A percentile compares a stretch with the other conserved stretches of the same genome.
Conservation (phyloP, 148 eudicot genomes). For the Hydrangea macrophylla region DNA sequence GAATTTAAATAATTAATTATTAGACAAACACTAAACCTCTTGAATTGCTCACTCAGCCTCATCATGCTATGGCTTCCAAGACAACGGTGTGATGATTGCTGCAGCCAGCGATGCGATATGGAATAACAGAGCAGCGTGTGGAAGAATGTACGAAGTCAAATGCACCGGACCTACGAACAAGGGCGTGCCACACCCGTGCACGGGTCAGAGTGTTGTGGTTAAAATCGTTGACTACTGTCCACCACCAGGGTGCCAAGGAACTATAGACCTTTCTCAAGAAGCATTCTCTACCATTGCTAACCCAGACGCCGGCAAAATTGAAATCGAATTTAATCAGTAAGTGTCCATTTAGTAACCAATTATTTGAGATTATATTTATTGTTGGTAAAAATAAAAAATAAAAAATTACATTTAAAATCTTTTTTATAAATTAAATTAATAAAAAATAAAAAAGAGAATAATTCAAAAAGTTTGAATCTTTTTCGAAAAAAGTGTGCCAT, state of each 20-base stretch:
- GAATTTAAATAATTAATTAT: too few relatives aligned
- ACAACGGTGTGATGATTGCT: constrained; percentile 23
- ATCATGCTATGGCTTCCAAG: constrained; percentile 9
- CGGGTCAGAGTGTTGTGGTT: constrained; percentile 15
- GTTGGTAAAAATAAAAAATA: too few relatives aligned
- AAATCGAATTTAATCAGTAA: constrained; percentile 20
- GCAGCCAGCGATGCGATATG: constrained; percentile 26
- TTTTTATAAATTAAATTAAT: too few relatives aligned
- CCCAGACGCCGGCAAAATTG: constrained; percentile 22
- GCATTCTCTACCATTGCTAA: constrained; percentile 32
- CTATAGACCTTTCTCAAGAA: constrained; percentile 32
- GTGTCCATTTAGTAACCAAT: too few relatives aligned
- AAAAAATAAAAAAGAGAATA: too few relatives aligned
- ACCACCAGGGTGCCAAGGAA: constrained; percentile 11
- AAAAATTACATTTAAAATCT: too few relatives aligned
- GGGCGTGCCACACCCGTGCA: constrained; percentile 29
- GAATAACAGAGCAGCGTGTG: constrained; percentile 28
- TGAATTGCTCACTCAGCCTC: too few relatives aligned
- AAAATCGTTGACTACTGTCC: constrained; percentile 33
- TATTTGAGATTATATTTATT: too few relatives aligned
- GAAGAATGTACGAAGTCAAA: constrained; percentile 20
- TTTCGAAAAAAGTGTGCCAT: too few relatives aligned
- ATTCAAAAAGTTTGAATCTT: too few relatives aligned
- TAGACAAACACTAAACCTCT: too few relatives aligned
- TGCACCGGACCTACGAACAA: constrained; percentile 28